phyloP scores from a whole-genome alignment of 2,329 filamentous ascomycete genomes.

The Ascochyta koolunga region DNA sequence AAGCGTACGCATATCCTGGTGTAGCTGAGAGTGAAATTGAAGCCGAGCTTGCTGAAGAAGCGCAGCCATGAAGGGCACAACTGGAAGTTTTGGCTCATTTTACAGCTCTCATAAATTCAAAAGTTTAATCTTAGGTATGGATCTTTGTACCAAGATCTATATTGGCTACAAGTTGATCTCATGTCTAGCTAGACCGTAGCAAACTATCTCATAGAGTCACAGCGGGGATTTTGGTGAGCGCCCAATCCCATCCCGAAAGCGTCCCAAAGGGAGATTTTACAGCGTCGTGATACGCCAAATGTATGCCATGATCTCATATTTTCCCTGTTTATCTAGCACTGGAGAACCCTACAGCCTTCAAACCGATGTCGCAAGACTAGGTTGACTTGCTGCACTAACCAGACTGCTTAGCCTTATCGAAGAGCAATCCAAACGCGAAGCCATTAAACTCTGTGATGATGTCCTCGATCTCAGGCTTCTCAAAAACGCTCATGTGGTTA shows the following conservation, averaged over 20 bases:
- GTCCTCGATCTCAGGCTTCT: neutral
- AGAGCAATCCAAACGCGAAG: neutral
- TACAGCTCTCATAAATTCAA: too few relatives aligned
- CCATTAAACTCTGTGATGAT: neutral
- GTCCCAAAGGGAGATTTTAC: too few relatives aligned
- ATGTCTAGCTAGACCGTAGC: too few relatives aligned
- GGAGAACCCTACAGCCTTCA: neutral
- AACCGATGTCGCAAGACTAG: neutral
- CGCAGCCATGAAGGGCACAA: neutral
- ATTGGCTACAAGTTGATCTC: too few relatives aligned
- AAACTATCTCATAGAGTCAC: too few relatives aligned
- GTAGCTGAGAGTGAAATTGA: slow-evolving; percentile 27
- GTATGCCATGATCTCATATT: too few relatives aligned
- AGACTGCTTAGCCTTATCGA: neutral
- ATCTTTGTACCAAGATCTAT: too few relatives aligned
- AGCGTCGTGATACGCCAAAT: too few relatives aligned
- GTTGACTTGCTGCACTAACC: neutral
- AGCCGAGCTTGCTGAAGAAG: slow-evolving; percentile 11
- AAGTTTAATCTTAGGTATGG: too few relatives aligned
- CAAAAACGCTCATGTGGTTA: slow-evolving; percentile 18
- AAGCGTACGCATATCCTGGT: slow-evolving; percentile 18
- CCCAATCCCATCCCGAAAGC: too few relatives aligned
- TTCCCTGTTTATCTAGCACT: neutral
- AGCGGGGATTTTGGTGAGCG: too few relatives aligned
- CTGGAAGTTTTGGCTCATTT: too few relatives aligned